phyloP scores from a whole-genome alignment of 139 green algal genomes.

The Monoraphidium neglectum region DNA sequence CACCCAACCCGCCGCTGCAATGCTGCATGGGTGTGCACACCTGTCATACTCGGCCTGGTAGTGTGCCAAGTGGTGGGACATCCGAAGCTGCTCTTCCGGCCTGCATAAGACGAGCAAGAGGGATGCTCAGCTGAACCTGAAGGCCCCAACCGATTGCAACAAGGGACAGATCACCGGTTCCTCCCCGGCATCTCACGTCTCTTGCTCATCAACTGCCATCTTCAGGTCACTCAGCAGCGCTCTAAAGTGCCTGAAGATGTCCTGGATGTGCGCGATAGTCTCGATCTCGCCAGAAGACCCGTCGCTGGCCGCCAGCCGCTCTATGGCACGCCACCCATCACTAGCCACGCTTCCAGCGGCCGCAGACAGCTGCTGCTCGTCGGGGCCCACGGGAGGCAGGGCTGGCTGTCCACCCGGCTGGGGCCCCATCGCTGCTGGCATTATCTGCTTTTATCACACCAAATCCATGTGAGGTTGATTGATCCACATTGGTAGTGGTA shows the following conservation, averaged over 20 bases:
- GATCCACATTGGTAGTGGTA: no score
- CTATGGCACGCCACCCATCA: background rate
- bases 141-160: background rate
- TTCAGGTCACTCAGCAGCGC: conserved; percentile 62
- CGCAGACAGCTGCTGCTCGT: conserved; percentile 9
- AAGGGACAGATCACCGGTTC: background rate
- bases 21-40: no score
- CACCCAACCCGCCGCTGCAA: no score
- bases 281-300: background rate
- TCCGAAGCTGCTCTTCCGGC: conserved; percentile 47
- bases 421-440: no score
- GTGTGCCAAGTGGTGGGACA: conserved; percentile 39
- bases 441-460: no score
- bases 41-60: conserved; percentile 65
- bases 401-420: background rate
- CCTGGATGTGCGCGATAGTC: conserved; percentile 30
- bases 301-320: background rate
- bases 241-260: conserved; percentile 40
- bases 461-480: no score
- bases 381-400: conserved; percentile 4
- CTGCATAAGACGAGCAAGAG: conserved; percentile 33
- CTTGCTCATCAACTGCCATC: conserved; percentile 75
- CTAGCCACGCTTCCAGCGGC: background rate
- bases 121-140: background rate
- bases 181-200: conserved; percentile 53